A percentile compares a stretch with the other conserved stretches of the same genome.
These are phyloP conservation scores for Podila minutissima DNA, from an alignment of 192 early-diverging fungal species.

Conservation along the genomic window DNA sequence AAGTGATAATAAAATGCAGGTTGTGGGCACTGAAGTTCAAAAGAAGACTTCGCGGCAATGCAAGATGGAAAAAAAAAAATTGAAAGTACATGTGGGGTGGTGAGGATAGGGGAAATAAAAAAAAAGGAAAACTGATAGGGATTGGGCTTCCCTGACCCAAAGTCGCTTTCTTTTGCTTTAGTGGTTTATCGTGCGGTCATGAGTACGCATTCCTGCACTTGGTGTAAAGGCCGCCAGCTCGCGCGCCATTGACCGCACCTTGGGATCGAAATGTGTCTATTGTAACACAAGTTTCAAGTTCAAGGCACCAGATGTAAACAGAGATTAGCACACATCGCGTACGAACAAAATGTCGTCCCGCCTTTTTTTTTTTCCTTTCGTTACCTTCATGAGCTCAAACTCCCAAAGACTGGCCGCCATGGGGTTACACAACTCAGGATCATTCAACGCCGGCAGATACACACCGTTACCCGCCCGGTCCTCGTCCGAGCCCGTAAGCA, in stretches of 20 bases:
- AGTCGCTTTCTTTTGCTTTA: not conserved
- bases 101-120: not conserved
- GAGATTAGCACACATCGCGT: not conserved
- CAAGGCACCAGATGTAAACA: not conserved
- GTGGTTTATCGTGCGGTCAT: slow-evolving; percentile 47
- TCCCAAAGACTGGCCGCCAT: slow-evolving; percentile 94
- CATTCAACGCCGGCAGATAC: slow-evolving; percentile 82
- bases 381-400: slow-evolving; percentile 79
- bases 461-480: slow-evolving; percentile 75
- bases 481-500: slow-evolving; percentile 58
- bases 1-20: no score
- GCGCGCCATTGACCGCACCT: slow-evolving; percentile 56
- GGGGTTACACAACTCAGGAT: slow-evolving; percentile 95
- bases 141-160: not conserved
- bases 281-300: not conserved
- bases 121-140: not conserved
- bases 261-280: slow-evolving; percentile 69
- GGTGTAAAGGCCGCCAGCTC: slow-evolving; percentile 53
- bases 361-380: slow-evolving; percentile 22
- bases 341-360: not conserved
- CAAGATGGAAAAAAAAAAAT: no score
- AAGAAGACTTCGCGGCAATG: no score
- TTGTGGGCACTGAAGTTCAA: no score
- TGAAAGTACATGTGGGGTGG: no score
- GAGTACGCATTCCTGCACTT: slow-evolving; percentile 38